Evolutionary conservation across 2,329 filamentous ascomycete genomes (phyloP).

Genomic region (Coleophoma crateriformis): DNA sequence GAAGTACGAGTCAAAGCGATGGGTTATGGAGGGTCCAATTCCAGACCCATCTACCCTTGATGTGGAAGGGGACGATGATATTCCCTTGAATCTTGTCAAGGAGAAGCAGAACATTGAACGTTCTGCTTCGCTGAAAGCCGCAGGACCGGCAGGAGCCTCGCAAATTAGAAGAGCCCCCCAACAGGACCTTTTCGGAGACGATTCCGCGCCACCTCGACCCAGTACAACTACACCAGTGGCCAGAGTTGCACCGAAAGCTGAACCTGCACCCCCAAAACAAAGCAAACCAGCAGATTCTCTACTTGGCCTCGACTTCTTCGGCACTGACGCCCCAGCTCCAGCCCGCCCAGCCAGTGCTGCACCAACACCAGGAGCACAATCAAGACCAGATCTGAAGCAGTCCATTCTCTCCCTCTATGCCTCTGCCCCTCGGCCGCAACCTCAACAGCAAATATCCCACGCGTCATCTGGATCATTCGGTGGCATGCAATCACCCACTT

Average conservation of each 20-base stretch:
- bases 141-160: slow-evolving; percentile 17
- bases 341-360: slow-evolving; percentile 78
- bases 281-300: slow-evolving; percentile 80
- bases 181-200: slow-evolving; percentile 78
- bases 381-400: slow-evolving; percentile 90
- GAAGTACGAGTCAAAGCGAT: slow-evolving; percentile 97
- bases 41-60: slow-evolving; percentile 89
- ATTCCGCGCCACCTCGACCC: slow-evolving; percentile 59
- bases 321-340: slow-evolving; percentile 62
- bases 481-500: slow-evolving; percentile 55
- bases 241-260: slow-evolving; percentile 50
- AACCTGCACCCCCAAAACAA: slow-evolving; percentile 59
- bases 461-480: slow-evolving; percentile 60
- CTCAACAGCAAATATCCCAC: slow-evolving; percentile 46
- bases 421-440: slow-evolving; percentile 72
- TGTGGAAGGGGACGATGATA: slow-evolving; percentile 79
- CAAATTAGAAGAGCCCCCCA: slow-evolving; percentile 40
- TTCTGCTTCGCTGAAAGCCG: slow-evolving; percentile 29
- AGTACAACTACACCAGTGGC: slow-evolving; percentile 64
- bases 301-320: slow-evolving; percentile 88
- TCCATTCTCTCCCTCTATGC: slow-evolving; percentile 95
- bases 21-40: slow-evolving; percentile 97
- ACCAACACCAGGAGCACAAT: slow-evolving; percentile 59
- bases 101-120: slow-evolving; percentile 60
- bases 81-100: slow-evolving; percentile 56